Conservation (phyloP, 1,284 basidiomycete genomes). For the Microbotryum intermedium region DNA sequence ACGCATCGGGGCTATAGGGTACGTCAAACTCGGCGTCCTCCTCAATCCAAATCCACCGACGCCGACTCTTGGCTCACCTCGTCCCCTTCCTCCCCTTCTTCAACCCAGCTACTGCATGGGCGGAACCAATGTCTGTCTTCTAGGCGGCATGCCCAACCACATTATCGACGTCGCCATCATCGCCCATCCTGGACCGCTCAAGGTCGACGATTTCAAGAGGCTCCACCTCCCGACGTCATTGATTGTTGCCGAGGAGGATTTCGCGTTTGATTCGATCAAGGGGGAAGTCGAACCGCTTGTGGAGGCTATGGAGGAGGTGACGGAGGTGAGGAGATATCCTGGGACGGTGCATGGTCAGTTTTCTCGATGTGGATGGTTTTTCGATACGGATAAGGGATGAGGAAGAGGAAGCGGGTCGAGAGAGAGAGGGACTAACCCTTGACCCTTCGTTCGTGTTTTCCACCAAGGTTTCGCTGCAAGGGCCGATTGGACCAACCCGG, state of each 20-base stretch:
- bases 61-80: neutral
- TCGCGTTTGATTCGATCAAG: slow-evolving; percentile 1
- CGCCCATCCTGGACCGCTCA: slow-evolving; percentile 1
- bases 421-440: no score
- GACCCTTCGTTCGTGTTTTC: no score
- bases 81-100: neutral
- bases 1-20: slow-evolving; percentile 8
- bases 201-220: neutral
- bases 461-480: neutral
- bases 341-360: no score
- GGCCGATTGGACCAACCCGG: neutral
- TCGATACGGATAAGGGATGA: no score
- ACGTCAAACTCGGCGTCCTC: neutral
- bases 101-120: neutral
- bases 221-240: neutral
- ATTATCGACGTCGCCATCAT: neutral
- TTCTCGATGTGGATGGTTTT: no score
- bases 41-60: neutral
- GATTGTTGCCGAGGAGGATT: slow-evolving; percentile 5
- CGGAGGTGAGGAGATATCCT: no score
- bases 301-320: neutral
- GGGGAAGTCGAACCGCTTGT: neutral
- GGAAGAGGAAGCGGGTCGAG: no score
- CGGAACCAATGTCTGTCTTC: neutral
- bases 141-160: neutral